These are phyloP conservation scores for Nothopassalora personata DNA, from an alignment of 2,329 filamentous ascomycete genomes.

Conservation along the genomic window DNA sequence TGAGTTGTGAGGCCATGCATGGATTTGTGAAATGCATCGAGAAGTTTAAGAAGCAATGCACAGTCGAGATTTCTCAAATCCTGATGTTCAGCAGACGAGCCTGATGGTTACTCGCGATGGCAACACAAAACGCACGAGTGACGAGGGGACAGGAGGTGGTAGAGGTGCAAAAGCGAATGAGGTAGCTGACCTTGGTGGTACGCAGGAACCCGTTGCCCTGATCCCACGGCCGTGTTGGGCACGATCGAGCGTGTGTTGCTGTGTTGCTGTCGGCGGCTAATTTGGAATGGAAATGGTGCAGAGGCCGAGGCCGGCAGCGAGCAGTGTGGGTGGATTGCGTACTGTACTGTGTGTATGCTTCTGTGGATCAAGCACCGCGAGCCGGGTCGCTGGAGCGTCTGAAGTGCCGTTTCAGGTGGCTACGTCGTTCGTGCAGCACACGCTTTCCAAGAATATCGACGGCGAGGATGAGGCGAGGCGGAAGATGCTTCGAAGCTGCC, in stretches of 20 bases:
- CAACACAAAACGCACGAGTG: constrained; percentile 10
- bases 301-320: background rate
- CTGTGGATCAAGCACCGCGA: background rate
- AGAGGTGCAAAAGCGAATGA: constrained; percentile 12
- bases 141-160: constrained; percentile 5
- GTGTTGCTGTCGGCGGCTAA: constrained; percentile 7
- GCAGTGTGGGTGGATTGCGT: background rate
- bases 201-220: constrained; percentile 17
- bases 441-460: background rate
- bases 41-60: constrained; percentile 1
- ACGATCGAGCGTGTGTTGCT: constrained; percentile 8
- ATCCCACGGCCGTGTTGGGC: constrained; percentile 8
- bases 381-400: background rate
- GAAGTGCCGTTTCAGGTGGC: background rate
- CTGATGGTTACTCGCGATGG: constrained; percentile 14
- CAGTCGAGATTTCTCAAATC: constrained; percentile 11
- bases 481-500: background rate
- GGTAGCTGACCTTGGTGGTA: constrained; percentile 20
- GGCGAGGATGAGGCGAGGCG: background rate
- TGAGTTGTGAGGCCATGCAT: background rate
- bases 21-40: constrained; percentile 1
- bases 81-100: constrained; percentile 12
- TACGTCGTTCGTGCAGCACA: background rate
- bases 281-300: constrained; percentile 13
- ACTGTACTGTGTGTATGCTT: too few species aligned